A percentile compares a stretch with the other conserved stretches of the same genome.
phyloP scores from a whole-genome alignment of 1,284 basidiomycete genomes.

The Hemileia vastatrix region DNA sequence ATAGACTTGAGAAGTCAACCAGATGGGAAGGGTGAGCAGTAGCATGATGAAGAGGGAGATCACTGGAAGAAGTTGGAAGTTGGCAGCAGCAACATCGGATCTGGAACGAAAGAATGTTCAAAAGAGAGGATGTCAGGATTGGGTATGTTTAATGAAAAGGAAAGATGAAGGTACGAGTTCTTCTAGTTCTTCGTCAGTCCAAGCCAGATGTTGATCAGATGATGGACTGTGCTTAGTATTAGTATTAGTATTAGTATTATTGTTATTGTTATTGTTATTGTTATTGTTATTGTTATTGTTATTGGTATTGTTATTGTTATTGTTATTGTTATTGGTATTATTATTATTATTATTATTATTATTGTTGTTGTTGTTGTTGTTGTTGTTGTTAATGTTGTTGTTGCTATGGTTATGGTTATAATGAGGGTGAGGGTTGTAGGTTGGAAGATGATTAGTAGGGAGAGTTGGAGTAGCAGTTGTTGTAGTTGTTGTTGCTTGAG shows the following conservation, averaged over 20 bases:
- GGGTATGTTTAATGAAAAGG: not conserved
- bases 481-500: not conserved
- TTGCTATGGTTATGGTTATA: no score
- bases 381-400: no score
- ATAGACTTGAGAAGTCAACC: conserved; percentile 12
- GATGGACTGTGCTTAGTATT: not conserved
- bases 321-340: no score
- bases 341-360: no score
- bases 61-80: conserved; percentile 3
- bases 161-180: conserved; percentile 13
- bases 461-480: not conserved
- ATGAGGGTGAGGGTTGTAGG: not conserved
- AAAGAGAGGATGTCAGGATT: not conserved
- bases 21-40: conserved; percentile 17
- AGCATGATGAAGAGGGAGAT: conserved; percentile 14
- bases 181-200: conserved; percentile 21
- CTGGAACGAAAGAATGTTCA: not conserved
- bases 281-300: no score
- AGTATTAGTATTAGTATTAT: no score
- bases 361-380: no score
- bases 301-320: no score
- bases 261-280: no score
- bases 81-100: conserved; percentile 19
- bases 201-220: conserved; percentile 4
- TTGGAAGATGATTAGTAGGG: not conserved